phyloP scores from a whole-genome alignment of 2,329 filamentous ascomycete genomes.

The Thielaviopsis punctulata region DNA sequence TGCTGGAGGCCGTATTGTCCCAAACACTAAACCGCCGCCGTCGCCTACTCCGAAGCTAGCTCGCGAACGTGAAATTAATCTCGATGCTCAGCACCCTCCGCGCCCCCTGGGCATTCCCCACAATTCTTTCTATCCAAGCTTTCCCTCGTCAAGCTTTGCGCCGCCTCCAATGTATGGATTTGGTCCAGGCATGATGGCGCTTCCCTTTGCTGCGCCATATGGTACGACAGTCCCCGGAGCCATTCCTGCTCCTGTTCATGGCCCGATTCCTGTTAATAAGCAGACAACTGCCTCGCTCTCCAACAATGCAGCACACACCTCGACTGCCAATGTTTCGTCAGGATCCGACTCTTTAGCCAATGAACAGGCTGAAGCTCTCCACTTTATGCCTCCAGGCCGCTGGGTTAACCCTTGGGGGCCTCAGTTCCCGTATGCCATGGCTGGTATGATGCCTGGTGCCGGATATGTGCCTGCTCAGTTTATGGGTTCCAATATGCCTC shows the following conservation, averaged over 20 bases:
- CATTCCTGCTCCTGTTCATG: slow-evolving; percentile 3
- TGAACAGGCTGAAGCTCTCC: slow-evolving; percentile 7
- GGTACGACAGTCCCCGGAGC: neutral
- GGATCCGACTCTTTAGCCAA: neutral
- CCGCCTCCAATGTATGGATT: slow-evolving; percentile 20
- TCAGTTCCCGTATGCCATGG: slow-evolving; percentile 10
- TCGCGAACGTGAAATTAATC: slow-evolving; percentile 6
- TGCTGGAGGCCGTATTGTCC: slow-evolving; percentile 48
- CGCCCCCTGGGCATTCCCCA: slow-evolving; percentile 18
- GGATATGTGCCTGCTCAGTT: slow-evolving; percentile 7
- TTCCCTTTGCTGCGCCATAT: slow-evolving; percentile 5
- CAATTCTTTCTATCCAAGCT: slow-evolving; percentile 14
- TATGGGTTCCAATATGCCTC: slow-evolving; percentile 7
- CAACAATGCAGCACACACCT: neutral
- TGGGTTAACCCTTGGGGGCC: slow-evolving; percentile 10
- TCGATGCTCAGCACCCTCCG: slow-evolving; percentile 3
- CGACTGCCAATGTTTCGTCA: neutral
- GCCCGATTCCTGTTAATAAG: neutral
- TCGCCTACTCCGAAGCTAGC: slow-evolving; percentile 32
- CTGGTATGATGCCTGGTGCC: slow-evolving; percentile 6
- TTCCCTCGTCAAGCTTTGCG: slow-evolving; percentile 17
- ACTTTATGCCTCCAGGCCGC: slow-evolving; percentile 6
- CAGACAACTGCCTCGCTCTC: neutral
- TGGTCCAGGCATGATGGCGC: slow-evolving; percentile 17
- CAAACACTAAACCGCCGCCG: slow-evolving; percentile 37